Base-by-base conservation (phyloP, 106 monocot genomes). In the Acanthochlamys bracteata region DNA sequence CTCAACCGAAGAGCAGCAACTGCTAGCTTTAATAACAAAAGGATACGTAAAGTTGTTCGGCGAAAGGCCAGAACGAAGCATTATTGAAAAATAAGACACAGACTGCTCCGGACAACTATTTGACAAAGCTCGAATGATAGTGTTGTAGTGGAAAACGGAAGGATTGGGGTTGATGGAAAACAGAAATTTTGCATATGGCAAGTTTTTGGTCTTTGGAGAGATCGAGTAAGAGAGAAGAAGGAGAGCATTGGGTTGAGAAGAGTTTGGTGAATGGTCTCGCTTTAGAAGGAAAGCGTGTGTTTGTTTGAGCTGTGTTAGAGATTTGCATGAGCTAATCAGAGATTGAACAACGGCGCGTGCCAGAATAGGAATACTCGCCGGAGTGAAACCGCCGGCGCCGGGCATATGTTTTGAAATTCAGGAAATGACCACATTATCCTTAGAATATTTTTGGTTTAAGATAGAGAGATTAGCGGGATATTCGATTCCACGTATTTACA, bases 11-110 rank as follows among this genome's bases (percentile, higher is more conserved):
- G 46, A 25, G 25, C 20, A 42, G 0, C 40, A 47, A 11, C 69
- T 25, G 73, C 70, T 73, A 2, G 80, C 42, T 45, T 75, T 80
- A 25, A 84, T 14, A 7, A 77, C 17, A 23, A 65, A 77, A 0
- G 84, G 77, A 57, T 70, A 80, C 2, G 80, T 84, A 67, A 51
- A 77, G 73, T 84, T 67, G 70, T 70, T 70, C 16, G 75, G 75
- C 12, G 3, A 55, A 33, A 24, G 20, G 14, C 75, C 75, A 11
- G 25, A 0, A 16, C 25, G 55, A 55, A 69, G 75, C 62, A 75
- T 54, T 1, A 24, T 4, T 26, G 24, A n/a, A 63, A 49, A 69
- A 21, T 41, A 24, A 15, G 20, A 25, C 27, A 75, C 8, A 41
- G 75, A 59, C 13, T 57, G 39, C 7, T 42, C 54, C 0, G 69